Evolutionary conservation across 2,329 filamentous ascomycete species (phyloP).

Genomic region (Graphilbum sp.): DNA sequence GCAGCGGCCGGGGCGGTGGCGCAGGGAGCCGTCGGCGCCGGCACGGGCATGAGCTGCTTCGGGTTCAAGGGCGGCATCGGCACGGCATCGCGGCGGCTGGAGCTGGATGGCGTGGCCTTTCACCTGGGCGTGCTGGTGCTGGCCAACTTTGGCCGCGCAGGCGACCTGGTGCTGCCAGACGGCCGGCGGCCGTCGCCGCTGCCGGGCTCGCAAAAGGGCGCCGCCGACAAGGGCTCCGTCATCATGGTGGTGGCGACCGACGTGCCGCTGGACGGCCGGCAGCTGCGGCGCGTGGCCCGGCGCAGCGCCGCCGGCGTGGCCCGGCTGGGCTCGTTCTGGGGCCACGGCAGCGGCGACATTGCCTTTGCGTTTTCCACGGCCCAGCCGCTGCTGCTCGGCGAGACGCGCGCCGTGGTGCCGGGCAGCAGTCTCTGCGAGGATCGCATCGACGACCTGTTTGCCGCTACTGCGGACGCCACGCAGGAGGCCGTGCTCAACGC

Average conservation of each 20-base stretch:
- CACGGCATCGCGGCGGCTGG: no score
- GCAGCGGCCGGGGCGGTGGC: slow-evolving; percentile 33
- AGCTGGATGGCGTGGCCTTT: slow-evolving; percentile 18
- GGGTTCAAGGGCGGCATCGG: slow-evolving; percentile 53
- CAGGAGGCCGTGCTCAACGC: slow-evolving; percentile 53
- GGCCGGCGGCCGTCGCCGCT: slow-evolving; percentile 13
- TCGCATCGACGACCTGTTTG: slow-evolving; percentile 40
- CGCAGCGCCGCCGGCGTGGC: slow-evolving; percentile 39
- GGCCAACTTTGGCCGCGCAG: slow-evolving; percentile 44
- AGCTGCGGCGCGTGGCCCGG: slow-evolving; percentile 17
- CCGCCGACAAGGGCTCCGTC: slow-evolving; percentile 43
- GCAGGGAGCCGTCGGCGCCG: slow-evolving; percentile 49
- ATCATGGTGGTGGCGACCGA: slow-evolving; percentile 41
- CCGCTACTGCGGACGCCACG: slow-evolving; percentile 43
- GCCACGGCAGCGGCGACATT: slow-evolving; percentile 48
- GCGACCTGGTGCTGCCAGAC: slow-evolving; percentile 36
- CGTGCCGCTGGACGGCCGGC: slow-evolving; percentile 19
- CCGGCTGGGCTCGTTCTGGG: slow-evolving; percentile 43
- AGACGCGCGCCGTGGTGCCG: slow-evolving; percentile 16
- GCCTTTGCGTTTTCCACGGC: slow-evolving; percentile 52
- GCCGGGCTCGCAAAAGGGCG: slow-evolving; percentile 17
- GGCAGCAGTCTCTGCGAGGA: background rate
- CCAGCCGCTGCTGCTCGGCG: slow-evolving; percentile 31
- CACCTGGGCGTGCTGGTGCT: slow-evolving; percentile 47
- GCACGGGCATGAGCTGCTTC: slow-evolving; percentile 52